Base-by-base conservation (phyloP, 352 stramenopile genomes). In the Phytophthora vignae region DNA sequence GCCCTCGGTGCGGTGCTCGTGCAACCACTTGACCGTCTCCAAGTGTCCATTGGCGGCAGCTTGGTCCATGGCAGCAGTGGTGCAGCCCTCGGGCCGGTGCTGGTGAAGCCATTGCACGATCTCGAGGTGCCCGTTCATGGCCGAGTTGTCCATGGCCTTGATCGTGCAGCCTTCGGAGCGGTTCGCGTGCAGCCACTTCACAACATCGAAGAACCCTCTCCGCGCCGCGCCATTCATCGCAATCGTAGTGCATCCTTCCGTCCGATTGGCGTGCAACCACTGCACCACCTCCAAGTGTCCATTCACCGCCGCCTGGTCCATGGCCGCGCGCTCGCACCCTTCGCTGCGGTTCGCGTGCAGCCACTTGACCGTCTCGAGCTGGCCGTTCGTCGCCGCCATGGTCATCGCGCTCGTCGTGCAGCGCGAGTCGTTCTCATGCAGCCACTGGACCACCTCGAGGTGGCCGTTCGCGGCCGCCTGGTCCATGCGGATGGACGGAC, bases 1-100 rank as follows among this genome's bases (percentile, higher is more conserved):
- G n/a, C 69, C 69, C 40, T 62, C 76, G 2, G 54, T 73, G 9
- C 79, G 77, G 44, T 90, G 57, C 4, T 55, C 50, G 5, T 88
- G 81, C 2, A 92, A 74, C 78, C 79, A 93, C 58, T 82, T 55
- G n/a, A 92, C 65, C 14, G 88, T 73, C 19, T 83, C 79, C 12
- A 91, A 36, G 29, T 88, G 83, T 19, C 86, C 86, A 11, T 71
- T 60, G 0, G 69, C 64, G 38, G 69, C 69, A 60, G 69, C 69
- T 42, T 76, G 65, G 44, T 76, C 62, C 42, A 74, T 69, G 4
- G 64, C 69, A 22, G 58, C 58, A 12, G 46, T 56, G 12, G 67
- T 79, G 42, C 72, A 79, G 1, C 72, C 67, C 64, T 74, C 64
- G 1, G 55, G 10, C 15, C 68, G 38, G 27, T 74, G 17, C 25